phyloP scores from a whole-genome alignment of 2,329 filamentous ascomycete species.

The Ophiosphaerella narmari region DNA sequence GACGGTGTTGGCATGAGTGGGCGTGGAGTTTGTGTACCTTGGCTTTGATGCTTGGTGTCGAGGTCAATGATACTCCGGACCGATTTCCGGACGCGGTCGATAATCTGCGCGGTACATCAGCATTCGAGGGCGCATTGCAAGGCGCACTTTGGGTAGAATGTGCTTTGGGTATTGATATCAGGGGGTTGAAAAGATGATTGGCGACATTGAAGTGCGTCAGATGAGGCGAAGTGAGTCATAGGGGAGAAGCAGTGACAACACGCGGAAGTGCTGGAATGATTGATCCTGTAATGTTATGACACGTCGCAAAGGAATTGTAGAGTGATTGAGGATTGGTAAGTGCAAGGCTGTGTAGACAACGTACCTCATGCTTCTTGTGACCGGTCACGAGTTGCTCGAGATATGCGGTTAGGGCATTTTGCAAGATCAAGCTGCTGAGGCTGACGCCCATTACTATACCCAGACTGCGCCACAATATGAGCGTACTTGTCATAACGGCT shows the following conservation, averaged over 20 bases:
- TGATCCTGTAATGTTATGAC: not conserved
- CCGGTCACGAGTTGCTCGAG: constrained; percentile 64
- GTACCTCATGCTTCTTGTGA: constrained; percentile 58
- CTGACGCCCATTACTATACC: constrained; percentile 77
- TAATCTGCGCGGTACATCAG: constrained; percentile 38
- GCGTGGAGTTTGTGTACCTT: constrained; percentile 46
- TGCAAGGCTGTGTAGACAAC: constrained; percentile 2
- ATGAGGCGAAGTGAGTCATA: not conserved
- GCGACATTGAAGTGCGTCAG: not conserved
- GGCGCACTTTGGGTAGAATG: not conserved
- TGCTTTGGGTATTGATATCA: not conserved
- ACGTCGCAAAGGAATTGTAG: no score
- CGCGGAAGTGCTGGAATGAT: not conserved
- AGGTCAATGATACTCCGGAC: constrained; percentile 55
- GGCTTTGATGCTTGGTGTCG: constrained; percentile 50
- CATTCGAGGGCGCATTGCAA: not conserved
- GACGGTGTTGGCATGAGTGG: not conserved
- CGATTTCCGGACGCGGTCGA: constrained; percentile 56
- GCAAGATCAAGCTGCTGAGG: constrained; percentile 70
- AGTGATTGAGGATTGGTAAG: not conserved
- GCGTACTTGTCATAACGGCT: constrained; percentile 64
- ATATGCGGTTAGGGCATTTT: constrained; percentile 69
- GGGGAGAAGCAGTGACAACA: not conserved
- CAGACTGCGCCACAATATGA: constrained; percentile 72
- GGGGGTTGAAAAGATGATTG: not conserved